Percentiles rank a stretch among this genome's conserved stretches.
These are phyloP conservation scores for Cryomyces minteri DNA, from an alignment of 495 filamentous ascomycete species.

Conservation along the genomic window DNA sequence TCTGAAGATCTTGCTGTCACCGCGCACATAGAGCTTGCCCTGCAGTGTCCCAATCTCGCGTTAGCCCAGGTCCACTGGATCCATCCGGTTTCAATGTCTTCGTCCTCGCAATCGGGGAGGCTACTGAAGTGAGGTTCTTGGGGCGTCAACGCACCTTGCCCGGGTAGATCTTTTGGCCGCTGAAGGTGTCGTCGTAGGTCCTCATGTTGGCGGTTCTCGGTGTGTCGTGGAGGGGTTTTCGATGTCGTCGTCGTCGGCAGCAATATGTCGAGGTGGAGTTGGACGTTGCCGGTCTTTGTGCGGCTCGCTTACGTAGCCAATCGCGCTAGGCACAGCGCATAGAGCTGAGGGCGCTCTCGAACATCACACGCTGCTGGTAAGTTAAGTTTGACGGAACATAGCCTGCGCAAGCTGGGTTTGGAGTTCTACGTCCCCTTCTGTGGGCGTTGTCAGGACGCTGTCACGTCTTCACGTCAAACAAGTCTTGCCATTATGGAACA, in stretches of 20 bases:
- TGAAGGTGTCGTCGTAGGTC: slow-evolving; percentile 98
- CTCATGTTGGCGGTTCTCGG: slow-evolving; percentile 55
- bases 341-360: no score
- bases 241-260: slow-evolving; percentile 9
- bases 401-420: no score
- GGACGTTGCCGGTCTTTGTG: not conserved
- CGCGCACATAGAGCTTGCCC: slow-evolving; percentile 98
- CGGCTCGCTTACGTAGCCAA: not conserved
- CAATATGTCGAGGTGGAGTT: no score
- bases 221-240: slow-evolving; percentile 5
- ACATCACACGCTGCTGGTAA: no score
- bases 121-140: no score
- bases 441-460: no score
- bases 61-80: not conserved
- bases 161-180: slow-evolving; percentile 95
- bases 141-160: slow-evolving; percentile 62
- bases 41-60: slow-evolving; percentile 13
- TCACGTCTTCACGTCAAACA: no score
- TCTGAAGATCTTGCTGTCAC: slow-evolving; percentile 99
- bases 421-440: no score
- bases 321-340: no score
- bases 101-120: no score
- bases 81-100: not conserved
- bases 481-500: no score
- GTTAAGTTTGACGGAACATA: no score